phyloP scores from a whole-genome alignment of 177 flowering plant species.

The Vitis hybrid region DNA sequence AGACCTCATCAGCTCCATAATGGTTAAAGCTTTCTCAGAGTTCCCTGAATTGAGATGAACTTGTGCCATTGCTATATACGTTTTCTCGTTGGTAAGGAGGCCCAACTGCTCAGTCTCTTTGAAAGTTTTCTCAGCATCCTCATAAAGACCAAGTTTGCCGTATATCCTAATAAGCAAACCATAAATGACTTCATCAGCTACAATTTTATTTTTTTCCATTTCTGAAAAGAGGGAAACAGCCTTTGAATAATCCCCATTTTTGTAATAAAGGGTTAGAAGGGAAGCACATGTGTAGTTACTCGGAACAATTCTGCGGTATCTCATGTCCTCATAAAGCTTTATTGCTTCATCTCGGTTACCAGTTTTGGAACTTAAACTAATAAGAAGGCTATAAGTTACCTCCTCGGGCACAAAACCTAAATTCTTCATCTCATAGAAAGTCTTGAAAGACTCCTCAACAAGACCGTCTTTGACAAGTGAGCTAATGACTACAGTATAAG shows the following conservation, averaged over 20 bases:
- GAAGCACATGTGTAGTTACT: conserved; percentile 91
- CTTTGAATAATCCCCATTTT: conserved; percentile 64
- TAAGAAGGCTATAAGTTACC: conserved; percentile 75
- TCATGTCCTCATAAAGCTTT: conserved; percentile 78
- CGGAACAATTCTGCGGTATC: conserved; percentile 53
- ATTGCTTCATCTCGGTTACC: conserved; percentile 50
- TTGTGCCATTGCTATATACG: conserved; percentile 87
- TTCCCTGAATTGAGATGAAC: conserved; percentile 68
- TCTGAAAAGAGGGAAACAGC: conserved; percentile 54
- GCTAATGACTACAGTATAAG: conserved; percentile 70
- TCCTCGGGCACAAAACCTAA: conserved; percentile 68
- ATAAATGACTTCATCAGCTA: conserved; percentile 86
- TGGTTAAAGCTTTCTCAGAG: conserved; percentile 52
- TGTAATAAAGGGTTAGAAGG: conserved; percentile 66
- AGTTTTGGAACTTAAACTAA: conserved; percentile 46
- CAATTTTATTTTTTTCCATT: conserved; percentile 61
- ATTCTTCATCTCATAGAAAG: conserved; percentile 68
- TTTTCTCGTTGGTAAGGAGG: conserved; percentile 69
- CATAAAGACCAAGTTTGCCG: no score
- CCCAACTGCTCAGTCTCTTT: conserved; percentile 59
- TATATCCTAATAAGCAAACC: conserved; percentile 82
- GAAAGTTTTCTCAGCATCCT: conserved; percentile 58
- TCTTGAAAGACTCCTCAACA: conserved; percentile 58
- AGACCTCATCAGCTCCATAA: conserved; percentile 66
- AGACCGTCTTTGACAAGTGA: conserved; percentile 66